A percentile compares a stretch with the other conserved stretches of the same genome.
These are phyloP conservation scores for Exidia glandulosa DNA, from an alignment of 768 basidiomycete genomes.

Conservation along the genomic window DNA sequence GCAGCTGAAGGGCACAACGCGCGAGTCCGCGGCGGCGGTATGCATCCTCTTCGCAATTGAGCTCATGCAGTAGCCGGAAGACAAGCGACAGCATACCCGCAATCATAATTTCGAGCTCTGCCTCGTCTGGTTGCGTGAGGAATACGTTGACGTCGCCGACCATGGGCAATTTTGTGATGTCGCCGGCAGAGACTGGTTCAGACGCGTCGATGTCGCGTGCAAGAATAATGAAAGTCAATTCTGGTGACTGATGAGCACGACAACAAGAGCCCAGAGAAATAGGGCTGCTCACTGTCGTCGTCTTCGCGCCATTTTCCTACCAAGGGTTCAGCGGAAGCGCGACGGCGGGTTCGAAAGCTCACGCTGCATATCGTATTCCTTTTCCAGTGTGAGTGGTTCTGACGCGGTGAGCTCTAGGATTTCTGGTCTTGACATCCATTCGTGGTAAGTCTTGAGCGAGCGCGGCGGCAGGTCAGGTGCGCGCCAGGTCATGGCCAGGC, in stretches of 20 bases:
- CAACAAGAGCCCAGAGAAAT: not conserved
- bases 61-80: not conserved
- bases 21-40: slow-evolving; percentile 66
- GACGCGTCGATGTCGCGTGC: slow-evolving; percentile 26
- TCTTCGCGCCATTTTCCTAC: slow-evolving; percentile 79
- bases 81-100: slow-evolving; percentile 41
- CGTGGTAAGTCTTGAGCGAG: slow-evolving; percentile 65
- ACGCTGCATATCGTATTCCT: slow-evolving; percentile 90
- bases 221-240: slow-evolving; percentile 86
- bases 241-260: slow-evolving; percentile 21
- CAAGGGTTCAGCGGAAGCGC: not conserved
- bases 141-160: slow-evolving; percentile 91
- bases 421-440: slow-evolving; percentile 76
- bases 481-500: not conserved
- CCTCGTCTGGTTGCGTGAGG: slow-evolving; percentile 55
- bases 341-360: slow-evolving; percentile 11
- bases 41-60: slow-evolving; percentile 34
- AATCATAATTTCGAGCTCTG: slow-evolving; percentile 88
- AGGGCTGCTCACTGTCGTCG: slow-evolving; percentile 55
- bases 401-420: slow-evolving; percentile 73
- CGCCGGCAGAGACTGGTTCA: slow-evolving; percentile 10
- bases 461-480: not conserved
- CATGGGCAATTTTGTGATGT: slow-evolving; percentile 44
- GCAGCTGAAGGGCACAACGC: slow-evolving; percentile 46
- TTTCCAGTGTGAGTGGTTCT: slow-evolving; percentile 65